Base-by-base conservation (phyloP, 306 rosid genomes). In the Hippophae tibetana region DNA sequence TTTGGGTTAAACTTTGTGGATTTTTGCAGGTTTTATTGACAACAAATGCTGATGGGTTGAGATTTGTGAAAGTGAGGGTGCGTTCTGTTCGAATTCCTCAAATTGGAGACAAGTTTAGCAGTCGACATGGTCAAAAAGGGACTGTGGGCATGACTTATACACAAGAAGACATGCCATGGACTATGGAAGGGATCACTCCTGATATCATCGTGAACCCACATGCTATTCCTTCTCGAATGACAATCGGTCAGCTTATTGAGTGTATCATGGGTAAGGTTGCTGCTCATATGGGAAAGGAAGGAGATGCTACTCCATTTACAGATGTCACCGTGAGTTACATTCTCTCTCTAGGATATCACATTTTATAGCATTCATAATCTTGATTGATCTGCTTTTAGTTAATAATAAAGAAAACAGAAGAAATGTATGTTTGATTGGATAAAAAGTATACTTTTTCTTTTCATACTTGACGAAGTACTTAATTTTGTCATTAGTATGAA, bases 151-250 rank as follows among this genome's bases (percentile, higher is more conserved):
- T 86, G 99, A 92, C 99, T 60, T 92, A 92, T 69, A 92, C 96
- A 3, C 99, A 92, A 78, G 99, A 92, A 79, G 99, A 92, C 76
- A 92, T 92, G 99, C 96, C 96, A n/a, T 92, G 99, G 99, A 88
- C 99, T 60, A 79, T 84, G 62, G 99, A 92, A 84, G 99, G 99
- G 70, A 85, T 92, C 56, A 86, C 89, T 67, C 99, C 99, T 12
- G 99, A 92, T 75, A 88, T 92, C 67, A 92, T 92, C 55, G 99
- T 92, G 70, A 92, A 92, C 73, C 99, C 96, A 18, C 99, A 88
- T 72, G 96, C 99, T 70, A 92, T 92, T 76, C 99, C 99, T 70
- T 92, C 99, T 66, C 89, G 99, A 40, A 92, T 92, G 96, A 88
- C 99, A 41, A 92, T 92, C 61, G 99, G 99, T 57, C 99, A 92